These are phyloP conservation scores for Liquidambar formosana DNA, from an alignment of 164 flowering plant species.

Conservation along the genomic window DNA sequence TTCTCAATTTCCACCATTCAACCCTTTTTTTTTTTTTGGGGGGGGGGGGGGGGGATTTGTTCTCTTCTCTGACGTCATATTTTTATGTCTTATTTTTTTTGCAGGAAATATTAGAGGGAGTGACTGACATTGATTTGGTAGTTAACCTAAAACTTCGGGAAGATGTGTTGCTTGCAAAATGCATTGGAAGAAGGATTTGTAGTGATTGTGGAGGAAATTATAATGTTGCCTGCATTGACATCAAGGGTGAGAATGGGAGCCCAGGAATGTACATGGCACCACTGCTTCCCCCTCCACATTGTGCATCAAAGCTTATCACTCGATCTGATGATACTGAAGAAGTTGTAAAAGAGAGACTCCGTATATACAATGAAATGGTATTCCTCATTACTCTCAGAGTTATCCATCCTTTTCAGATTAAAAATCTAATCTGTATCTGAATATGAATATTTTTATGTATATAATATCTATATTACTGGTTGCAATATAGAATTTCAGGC, in stretches of 20 bases:
- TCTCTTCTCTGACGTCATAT: not conserved
- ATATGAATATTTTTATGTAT: no score
- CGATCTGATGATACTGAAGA: slow-evolving; percentile 86
- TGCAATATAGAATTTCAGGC: no score
- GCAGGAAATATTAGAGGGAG: slow-evolving; percentile 91
- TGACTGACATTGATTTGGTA: slow-evolving; percentile 82
- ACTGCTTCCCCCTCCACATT: slow-evolving; percentile 82
- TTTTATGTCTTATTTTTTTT: slow-evolving; percentile 1
- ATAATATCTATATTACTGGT: no score
- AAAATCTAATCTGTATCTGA: no score
- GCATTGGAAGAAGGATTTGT: slow-evolving; percentile 94
- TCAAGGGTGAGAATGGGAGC: slow-evolving; percentile 72
- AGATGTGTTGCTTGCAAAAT: slow-evolving; percentile 80
- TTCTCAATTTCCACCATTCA: no score
- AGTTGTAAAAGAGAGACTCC: slow-evolving; percentile 80
- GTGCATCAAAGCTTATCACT: slow-evolving; percentile 83
- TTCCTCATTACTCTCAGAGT: not conserved
- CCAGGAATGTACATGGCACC: slow-evolving; percentile 87
- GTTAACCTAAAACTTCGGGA: slow-evolving; percentile 81
- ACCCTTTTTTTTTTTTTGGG: no score
- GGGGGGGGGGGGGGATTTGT: no score
- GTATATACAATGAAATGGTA: slow-evolving; percentile 82
- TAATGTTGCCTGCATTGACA: slow-evolving; percentile 73
- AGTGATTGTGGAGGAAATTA: slow-evolving; percentile 81
- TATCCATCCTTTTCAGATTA: not conserved